Evolutionary conservation across 768 basidiomycete genomes (phyloP).

Genomic region (Lentinus tigrinus): DNA sequence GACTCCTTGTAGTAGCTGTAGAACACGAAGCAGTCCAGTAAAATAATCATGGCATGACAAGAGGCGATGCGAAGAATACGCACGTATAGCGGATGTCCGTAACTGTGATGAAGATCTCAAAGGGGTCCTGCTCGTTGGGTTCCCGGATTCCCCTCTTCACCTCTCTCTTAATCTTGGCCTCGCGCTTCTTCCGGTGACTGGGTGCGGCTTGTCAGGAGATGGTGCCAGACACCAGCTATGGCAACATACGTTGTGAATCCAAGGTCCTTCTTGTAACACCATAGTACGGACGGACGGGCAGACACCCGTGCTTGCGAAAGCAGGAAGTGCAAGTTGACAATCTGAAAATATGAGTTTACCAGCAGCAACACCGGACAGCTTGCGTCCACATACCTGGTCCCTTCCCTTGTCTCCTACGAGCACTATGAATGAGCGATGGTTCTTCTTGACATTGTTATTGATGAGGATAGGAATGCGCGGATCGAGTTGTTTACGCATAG

Average conservation of each 20-base stretch:
- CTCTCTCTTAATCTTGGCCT: conserved; percentile 95
- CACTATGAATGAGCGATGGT: conserved; percentile 93
- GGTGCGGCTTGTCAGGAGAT: neutral
- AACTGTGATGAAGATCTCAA: conserved; percentile 98
- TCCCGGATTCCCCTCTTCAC: conserved; percentile 93
- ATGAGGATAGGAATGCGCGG: conserved; percentile 91
- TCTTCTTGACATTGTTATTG: conserved; percentile 89
- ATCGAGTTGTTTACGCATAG: conserved; percentile 87
- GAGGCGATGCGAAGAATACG: conserved; percentile 31
- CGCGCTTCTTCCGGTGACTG: conserved; percentile 94
- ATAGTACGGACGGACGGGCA: conserved; percentile 86
- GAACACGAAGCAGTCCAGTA: neutral
- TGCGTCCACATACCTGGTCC: conserved; percentile 65
- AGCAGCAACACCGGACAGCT: neutral
- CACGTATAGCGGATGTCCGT: conserved; percentile 98
- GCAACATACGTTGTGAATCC: conserved; percentile 86
- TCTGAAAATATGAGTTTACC: conserved; percentile 37
- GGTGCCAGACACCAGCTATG: neutral
- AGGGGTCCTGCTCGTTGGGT: conserved; percentile 93
- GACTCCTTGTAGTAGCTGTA: conserved; percentile 91
- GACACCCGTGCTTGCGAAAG: conserved; percentile 90
- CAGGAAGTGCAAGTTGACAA: conserved; percentile 94
- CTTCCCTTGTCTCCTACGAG: conserved; percentile 92
- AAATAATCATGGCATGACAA: neutral
- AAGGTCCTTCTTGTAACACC: conserved; percentile 99